These are phyloP conservation scores for Aureobasidium sp. DNA, from an alignment of 2,329 filamentous ascomycete species.

Conservation along the genomic window DNA sequence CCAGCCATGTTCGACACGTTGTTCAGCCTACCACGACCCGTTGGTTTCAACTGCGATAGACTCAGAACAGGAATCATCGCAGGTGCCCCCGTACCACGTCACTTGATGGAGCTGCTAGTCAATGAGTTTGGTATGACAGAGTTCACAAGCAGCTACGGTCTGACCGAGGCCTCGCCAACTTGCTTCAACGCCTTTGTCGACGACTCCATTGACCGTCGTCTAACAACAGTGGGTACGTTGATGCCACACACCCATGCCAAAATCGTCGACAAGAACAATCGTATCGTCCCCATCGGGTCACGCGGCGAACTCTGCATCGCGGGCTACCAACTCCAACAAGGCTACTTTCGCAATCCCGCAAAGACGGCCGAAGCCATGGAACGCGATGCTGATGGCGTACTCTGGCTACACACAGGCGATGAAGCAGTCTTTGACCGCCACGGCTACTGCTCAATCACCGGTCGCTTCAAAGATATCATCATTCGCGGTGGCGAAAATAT, in stretches of 20 bases:
- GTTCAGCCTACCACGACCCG: constrained; percentile 39
- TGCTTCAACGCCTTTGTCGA: constrained; percentile 73
- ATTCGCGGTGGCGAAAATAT: constrained; percentile 57
- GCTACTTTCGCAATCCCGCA: constrained; percentile 57
- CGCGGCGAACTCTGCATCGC: constrained; percentile 69
- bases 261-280: constrained; percentile 60
- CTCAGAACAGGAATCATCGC: constrained; percentile 72
- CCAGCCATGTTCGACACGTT: constrained; percentile 75
- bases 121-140: constrained; percentile 65
- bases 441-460: constrained; percentile 30
- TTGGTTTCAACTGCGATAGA: constrained; percentile 34
- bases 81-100: constrained; percentile 65
- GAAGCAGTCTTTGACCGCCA: constrained; percentile 41
- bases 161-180: constrained; percentile 71
- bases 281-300: constrained; percentile 57
- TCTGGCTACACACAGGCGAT: constrained; percentile 59
- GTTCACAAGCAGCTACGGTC: constrained; percentile 45
- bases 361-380: constrained; percentile 67
- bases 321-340: constrained; percentile 64
- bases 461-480: constrained; percentile 25
- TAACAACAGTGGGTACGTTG: constrained; percentile 66
- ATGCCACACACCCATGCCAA: constrained; percentile 68
- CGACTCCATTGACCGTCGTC: constrained; percentile 56
- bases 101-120: constrained; percentile 65
- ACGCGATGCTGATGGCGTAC: constrained; percentile 50